These are phyloP conservation scores for Penicillium sp. DNA, from an alignment of 2,329 filamentous ascomycete species.

Conservation along the genomic window DNA sequence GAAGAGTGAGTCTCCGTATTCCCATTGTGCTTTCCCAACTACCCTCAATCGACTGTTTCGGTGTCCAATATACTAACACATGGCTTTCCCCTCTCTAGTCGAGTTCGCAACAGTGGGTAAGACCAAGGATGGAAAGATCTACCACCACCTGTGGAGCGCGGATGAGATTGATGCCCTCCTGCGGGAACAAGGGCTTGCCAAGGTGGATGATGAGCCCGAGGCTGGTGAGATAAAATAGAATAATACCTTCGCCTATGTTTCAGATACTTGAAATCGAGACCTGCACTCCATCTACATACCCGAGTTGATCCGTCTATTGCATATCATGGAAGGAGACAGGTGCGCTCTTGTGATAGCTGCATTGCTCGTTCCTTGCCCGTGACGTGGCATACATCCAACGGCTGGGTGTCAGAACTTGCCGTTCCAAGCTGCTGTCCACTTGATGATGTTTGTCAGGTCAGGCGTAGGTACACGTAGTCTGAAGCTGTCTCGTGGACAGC, in stretches of 20 bases:
- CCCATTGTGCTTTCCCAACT: not conserved
- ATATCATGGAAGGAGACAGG: not conserved
- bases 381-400: conserved; percentile 43
- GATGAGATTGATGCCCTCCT: conserved; percentile 94
- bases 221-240: conserved; percentile 55
- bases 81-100: conserved; percentile 60
- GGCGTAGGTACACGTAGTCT: conserved; percentile 40
- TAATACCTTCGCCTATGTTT: conserved; percentile 33
- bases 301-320: not conserved
- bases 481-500: conserved; percentile 13
- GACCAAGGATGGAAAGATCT: conserved; percentile 94
- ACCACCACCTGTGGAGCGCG: conserved; percentile 95
- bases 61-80: conserved; percentile 21
- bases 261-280: conserved; percentile 40
- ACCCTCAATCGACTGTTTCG: not conserved
- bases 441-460: conserved; percentile 27
- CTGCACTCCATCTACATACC: conserved; percentile 22
- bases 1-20: conserved; percentile 74
- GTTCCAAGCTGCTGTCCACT: conserved; percentile 27
- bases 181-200: conserved; percentile 94
- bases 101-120: conserved; percentile 98
- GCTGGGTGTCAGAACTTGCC: conserved; percentile 20
- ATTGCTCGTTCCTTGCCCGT: conserved; percentile 36
- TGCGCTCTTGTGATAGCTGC: conserved; percentile 30
- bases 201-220: conserved; percentile 73